Evolutionary conservation across 2,329 filamentous ascomycete species (phyloP), one percentile per base, ranked within the genome.

Genomic region (Microcyclospora pomicola): DNA sequence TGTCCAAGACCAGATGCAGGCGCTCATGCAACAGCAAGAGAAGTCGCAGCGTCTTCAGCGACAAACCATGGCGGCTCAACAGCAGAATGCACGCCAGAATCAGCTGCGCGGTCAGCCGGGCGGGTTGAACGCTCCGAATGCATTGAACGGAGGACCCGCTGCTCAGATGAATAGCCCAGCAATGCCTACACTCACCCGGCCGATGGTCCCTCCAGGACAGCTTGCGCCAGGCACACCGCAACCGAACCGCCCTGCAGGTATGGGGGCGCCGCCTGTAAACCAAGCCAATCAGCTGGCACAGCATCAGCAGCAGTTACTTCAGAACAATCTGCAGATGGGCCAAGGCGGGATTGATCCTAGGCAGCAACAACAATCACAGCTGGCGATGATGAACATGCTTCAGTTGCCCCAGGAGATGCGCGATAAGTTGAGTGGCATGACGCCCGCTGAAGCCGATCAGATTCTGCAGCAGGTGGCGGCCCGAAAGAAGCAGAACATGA

Each of bases 181-280:
- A 4, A 69, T 69, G 66, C 59, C 63, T 1, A 66, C 66, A 58
- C 56, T 70, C 15, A 70, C 63, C 27, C 58, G 63, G 13, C 63
- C 66, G 2, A 65, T 70, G 56, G 56, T 51, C 29, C 62, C 64
- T 34, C 64, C 65, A 9, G 63, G 62, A 2, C 65, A 67, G 40
- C 46, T 40, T 24, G 49, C 46, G 36, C 53, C 48, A 12, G 42
- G 48, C 38, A 59, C 57, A 10, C 55, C 55, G 15, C 57, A 59
- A 35, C 47, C 49, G 12, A 54, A 50, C 27, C 43, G 50, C 15
- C 48, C 52, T 27, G 50, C 54, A 38, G 46, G 42, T 34, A 47
- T 49, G 34, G 42, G 47, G 15, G 39, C 44, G 16, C 49, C 49
- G 19, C 48, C 53, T 9, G 43, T 42, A 32, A 56, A 50, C 24